Conservation (phyloP, 306 rosid genomes). For the Fragaria vesca region DNA sequence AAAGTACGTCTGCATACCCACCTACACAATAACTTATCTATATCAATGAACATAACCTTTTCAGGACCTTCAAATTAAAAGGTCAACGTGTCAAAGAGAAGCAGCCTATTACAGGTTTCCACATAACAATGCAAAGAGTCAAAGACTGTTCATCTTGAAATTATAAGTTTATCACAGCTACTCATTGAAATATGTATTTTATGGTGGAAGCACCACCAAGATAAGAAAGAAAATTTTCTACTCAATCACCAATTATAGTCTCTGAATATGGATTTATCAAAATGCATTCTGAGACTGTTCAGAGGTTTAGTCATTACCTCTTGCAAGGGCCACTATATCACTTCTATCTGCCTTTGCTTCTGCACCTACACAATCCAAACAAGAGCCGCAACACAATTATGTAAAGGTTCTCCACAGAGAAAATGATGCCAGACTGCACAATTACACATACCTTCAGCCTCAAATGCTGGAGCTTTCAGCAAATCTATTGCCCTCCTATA, state of each 20-base stretch:
- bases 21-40: slow-evolving; percentile 34
- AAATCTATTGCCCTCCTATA: slow-evolving; percentile 68
- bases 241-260: not conserved
- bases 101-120: not conserved
- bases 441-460: slow-evolving; percentile 43
- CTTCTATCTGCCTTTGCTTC: slow-evolving; percentile 39
- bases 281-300: slow-evolving; percentile 8
- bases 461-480: slow-evolving; percentile 70
- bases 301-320: slow-evolving; percentile 55
- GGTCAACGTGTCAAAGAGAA: not conserved
- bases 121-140: not conserved
- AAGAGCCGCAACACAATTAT: not conserved
- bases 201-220: not conserved
- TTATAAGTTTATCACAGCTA: not conserved
- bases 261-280: not conserved
- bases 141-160: slow-evolving; percentile 7
- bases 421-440: slow-evolving; percentile 5
- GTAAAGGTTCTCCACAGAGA: slow-evolving; percentile 7
- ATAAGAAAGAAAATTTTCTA: not conserved
- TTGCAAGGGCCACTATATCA: slow-evolving; percentile 76
- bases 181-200: not conserved
- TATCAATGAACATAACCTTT: slow-evolving; percentile 8
- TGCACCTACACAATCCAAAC: slow-evolving; percentile 36
- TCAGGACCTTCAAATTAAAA: not conserved
- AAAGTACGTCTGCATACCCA: slow-evolving; percentile 72